Evolutionary conservation across 345 rosid species (phyloP).

Genomic region (Eutrema japonicum): DNA sequence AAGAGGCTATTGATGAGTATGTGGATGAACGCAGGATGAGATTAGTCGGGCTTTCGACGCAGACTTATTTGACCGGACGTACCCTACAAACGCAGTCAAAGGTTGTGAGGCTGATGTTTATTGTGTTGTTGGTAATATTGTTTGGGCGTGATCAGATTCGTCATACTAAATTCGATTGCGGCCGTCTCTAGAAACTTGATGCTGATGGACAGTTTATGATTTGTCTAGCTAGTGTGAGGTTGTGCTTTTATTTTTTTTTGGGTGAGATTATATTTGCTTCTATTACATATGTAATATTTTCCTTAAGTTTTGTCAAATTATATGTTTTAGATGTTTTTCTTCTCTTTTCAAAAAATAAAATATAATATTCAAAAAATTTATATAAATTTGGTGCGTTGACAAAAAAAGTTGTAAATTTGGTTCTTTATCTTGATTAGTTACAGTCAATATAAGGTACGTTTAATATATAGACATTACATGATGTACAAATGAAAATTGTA

Average conservation of each 20-base stretch:
- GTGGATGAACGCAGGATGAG: constrained; percentile 44
- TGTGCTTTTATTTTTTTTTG: background rate
- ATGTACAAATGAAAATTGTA: background rate
- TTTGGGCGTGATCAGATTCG: constrained; percentile 40
- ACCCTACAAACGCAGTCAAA: constrained; percentile 31
- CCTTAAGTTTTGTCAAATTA: background rate
- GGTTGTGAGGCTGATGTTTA: constrained; percentile 36
- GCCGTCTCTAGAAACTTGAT: constrained; percentile 35
- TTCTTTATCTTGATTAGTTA: too few species aligned
- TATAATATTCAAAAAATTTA: background rate
- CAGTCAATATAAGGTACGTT: too few species aligned
- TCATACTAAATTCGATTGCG: constrained; percentile 43
- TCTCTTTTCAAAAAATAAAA: background rate
- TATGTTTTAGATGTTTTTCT: background rate
- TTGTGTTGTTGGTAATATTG: constrained; percentile 37
- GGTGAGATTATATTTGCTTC: background rate
- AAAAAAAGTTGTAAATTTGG: too few species aligned
- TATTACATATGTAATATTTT: background rate
- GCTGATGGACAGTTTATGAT: constrained; percentile 2
- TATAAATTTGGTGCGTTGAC: background rate
- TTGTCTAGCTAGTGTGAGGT: background rate
- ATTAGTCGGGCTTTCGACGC: constrained; percentile 40
- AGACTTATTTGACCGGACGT: constrained; percentile 45
- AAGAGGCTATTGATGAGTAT: constrained; percentile 47
- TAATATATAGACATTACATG: background rate